Evolutionary conservation across 257 asterid genomes (phyloP).

Genomic region (Phtheirospermum japonicum): DNA sequence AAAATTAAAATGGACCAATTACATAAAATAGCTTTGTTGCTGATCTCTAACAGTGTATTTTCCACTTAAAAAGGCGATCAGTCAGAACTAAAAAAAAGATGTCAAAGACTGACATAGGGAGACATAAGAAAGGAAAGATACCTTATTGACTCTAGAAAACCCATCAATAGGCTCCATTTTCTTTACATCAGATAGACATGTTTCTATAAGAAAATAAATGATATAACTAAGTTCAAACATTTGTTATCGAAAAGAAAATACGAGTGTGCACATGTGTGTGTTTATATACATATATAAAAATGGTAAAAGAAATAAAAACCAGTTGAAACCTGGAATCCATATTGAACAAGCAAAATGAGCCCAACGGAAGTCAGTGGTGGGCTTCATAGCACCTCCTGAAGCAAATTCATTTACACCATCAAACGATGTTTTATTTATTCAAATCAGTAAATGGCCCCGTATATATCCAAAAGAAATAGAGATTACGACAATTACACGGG

Average conservation of each 20-base stretch:
- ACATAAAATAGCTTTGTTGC: not conserved
- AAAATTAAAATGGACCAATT: not conserved
- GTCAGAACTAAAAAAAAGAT: conserved; percentile 2
- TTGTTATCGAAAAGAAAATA: conserved; percentile 1
- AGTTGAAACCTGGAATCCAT: conserved; percentile 90
- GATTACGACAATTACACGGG: too few relatives aligned
- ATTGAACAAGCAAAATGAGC: conserved; percentile 99
- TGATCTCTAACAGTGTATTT: not conserved
- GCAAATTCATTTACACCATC: conserved; percentile 28
- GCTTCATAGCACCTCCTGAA: conserved; percentile 99
- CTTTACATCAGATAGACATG: conserved; percentile 82
- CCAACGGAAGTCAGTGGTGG: conserved; percentile 97
- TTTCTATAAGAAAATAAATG: conserved; percentile 56
- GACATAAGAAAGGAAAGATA: conserved; percentile 35
- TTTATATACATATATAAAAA: not conserved
- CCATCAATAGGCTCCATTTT: conserved; percentile 99
- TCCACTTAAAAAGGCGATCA: conserved; percentile 11
- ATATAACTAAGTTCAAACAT: conserved; percentile 19
- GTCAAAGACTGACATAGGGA: conserved; percentile 2
- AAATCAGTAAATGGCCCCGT: conserved; percentile 24
- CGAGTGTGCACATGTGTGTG: not conserved
- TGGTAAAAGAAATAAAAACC: not conserved
- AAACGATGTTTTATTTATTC: conserved; percentile 13
- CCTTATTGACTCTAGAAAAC: conserved; percentile 75
- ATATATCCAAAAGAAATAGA: conserved; percentile 26